Percentiles rank a stretch among this genome's conserved stretches.
Evolutionary conservation across 2,329 filamentous ascomycete species (phyloP).

Genomic region (Penicillium glabrum): DNA sequence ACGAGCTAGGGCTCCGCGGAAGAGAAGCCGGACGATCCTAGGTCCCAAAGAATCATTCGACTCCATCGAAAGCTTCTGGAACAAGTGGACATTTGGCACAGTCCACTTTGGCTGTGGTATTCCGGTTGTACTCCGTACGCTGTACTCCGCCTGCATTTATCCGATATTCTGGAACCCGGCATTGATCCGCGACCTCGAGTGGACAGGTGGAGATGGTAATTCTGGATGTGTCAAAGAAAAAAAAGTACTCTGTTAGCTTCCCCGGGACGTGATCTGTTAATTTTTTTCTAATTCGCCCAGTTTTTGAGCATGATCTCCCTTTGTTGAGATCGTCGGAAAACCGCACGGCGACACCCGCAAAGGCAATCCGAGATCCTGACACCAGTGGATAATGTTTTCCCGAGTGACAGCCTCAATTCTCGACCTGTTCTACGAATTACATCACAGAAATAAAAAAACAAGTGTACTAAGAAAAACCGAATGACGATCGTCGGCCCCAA

Average conservation of each 20-base stretch:
- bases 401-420: constrained; percentile 8
- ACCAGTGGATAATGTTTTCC: neutral
- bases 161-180: constrained; percentile 10
- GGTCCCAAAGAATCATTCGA: neutral
- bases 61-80: constrained; percentile 23
- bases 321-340: neutral
- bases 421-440: neutral
- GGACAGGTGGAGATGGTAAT: neutral
- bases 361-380: neutral
- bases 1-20: constrained; percentile 20
- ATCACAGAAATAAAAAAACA: neutral
- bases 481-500: constrained; percentile 23
- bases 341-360: constrained; percentile 1
- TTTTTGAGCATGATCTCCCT: neutral
- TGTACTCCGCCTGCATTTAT: constrained; percentile 10
- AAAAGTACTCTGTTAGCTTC: neutral
- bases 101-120: constrained; percentile 9
- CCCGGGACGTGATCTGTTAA: neutral
- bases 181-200: constrained; percentile 2
- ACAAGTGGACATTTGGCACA: constrained; percentile 8
- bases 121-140: constrained; percentile 6
- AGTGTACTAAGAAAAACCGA: neutral
- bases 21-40: constrained; percentile 24
- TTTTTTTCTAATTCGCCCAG: neutral
- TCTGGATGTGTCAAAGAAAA: neutral